These are phyloP conservation scores for Ogataea hybrid DNA, from an alignment of 1,139 yeast species.

Conservation along the genomic window DNA sequence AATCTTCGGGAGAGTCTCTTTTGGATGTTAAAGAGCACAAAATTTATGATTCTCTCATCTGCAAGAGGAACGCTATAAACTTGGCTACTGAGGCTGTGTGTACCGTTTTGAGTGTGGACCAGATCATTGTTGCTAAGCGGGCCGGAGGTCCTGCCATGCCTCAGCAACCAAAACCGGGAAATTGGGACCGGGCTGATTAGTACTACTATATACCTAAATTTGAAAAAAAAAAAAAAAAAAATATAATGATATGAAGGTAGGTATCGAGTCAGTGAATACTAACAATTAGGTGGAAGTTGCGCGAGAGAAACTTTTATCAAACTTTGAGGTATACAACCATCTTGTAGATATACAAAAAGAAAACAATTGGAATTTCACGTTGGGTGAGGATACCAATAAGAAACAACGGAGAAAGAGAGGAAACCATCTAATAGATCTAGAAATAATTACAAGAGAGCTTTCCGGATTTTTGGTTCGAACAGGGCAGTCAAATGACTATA, in stretches of 20 bases:
- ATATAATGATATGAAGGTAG: constrained; percentile 9
- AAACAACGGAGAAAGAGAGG: constrained; percentile 32
- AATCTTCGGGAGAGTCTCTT: constrained; percentile 56
- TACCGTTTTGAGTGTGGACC: constrained; percentile 87
- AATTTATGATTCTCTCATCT: constrained; percentile 74
- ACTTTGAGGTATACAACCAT: constrained; percentile 68
- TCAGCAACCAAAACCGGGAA: constrained; percentile 83
- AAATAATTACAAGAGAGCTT: constrained; percentile 65
- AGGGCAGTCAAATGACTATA: constrained; percentile 25
- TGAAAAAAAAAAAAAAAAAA: constrained; percentile 4
- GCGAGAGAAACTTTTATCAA: constrained; percentile 66
- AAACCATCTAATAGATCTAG: constrained; percentile 50
- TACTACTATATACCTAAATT: neutral
- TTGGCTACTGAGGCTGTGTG: constrained; percentile 95
- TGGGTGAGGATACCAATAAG: constrained; percentile 33
- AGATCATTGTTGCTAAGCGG: constrained; percentile 89
- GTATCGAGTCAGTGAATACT: constrained; percentile 1
- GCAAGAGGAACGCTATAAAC: constrained; percentile 83
- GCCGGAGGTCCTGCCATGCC: constrained; percentile 98
- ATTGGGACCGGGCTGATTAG: constrained; percentile 95
- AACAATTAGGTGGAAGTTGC: constrained; percentile 38
- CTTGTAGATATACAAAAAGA: constrained; percentile 49
- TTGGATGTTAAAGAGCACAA: constrained; percentile 68
- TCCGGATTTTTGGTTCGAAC: constrained; percentile 36
- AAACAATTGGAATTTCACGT: constrained; percentile 45